These are phyloP conservation scores for Rhododendron williamsianum DNA, from an alignment of 148 eudicot genomes.

Conservation along the genomic window DNA sequence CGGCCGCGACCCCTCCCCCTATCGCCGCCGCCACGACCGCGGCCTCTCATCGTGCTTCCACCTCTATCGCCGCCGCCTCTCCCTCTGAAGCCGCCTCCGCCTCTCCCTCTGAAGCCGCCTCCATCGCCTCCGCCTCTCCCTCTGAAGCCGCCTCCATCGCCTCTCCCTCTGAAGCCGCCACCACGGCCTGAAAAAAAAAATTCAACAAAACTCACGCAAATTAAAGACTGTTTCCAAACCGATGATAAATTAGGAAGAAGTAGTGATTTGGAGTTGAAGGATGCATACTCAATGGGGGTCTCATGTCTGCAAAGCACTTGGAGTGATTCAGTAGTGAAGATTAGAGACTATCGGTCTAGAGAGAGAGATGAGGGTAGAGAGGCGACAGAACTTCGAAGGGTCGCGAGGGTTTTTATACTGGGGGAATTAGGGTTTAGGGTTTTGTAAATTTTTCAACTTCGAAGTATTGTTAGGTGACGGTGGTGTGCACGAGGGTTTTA, in stretches of 20 bases:
- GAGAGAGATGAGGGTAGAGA: background rate
- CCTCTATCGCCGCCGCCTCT: background rate
- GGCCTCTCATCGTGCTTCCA: constrained; percentile 26
- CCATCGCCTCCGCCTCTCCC: constrained; percentile 45
- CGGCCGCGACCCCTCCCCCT: constrained; percentile 21
- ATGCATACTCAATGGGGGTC: background rate
- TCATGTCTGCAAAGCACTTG: background rate
- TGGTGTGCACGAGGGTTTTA: no score
- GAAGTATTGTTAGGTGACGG: no score
- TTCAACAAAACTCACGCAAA: background rate
- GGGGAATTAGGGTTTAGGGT: background rate
- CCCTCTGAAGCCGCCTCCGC: constrained; percentile 31
- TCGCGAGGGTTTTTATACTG: background rate
- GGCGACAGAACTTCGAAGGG: background rate
- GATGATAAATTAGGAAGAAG: background rate
- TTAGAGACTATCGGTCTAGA: background rate
- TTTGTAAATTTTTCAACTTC: background rate
- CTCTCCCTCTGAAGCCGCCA: constrained; percentile 27
- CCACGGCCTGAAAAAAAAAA: constrained; percentile 23
- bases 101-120: constrained; percentile 30
- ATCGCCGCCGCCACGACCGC: constrained; percentile 24
- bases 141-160: constrained; percentile 33
- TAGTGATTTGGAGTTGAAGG: background rate
- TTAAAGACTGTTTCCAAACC: background rate
- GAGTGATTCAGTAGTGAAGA: background rate